Conservation (phyloP, 106 monocot species). For the Allium cepa region DNA sequence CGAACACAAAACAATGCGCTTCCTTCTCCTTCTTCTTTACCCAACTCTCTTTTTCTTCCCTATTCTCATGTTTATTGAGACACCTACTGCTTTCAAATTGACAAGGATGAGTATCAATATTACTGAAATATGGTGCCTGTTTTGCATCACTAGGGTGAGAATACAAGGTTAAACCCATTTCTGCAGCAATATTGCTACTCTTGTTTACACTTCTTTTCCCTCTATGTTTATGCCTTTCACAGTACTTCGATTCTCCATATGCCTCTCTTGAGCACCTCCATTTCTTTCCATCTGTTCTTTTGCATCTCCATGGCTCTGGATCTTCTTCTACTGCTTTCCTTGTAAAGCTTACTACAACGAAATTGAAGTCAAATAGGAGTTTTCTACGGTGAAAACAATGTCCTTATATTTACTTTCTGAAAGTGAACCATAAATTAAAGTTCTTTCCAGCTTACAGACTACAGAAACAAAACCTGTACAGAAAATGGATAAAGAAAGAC, state of each 20-base stretch:
- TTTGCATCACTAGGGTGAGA: too few relatives aligned
- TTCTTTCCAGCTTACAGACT: too few relatives aligned
- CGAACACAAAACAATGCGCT: constrained; percentile 3
- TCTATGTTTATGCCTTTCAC: constrained; percentile 91
- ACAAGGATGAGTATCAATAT: too few relatives aligned
- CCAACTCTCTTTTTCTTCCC: too few relatives aligned
- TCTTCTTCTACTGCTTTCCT: constrained; percentile 24
- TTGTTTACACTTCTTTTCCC: constrained; percentile 93
- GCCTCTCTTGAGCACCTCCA: constrained; percentile 46
- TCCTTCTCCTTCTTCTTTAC: neutral
- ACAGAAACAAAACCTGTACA: too few relatives aligned
- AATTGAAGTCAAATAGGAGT: neutral
- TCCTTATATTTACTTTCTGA: too few relatives aligned
- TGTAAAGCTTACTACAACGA: neutral
- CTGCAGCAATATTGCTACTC: constrained; percentile 20
- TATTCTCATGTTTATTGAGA: too few relatives aligned
- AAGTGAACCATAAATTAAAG: neutral
- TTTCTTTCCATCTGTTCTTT: constrained; percentile 47
- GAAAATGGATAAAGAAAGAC: neutral
- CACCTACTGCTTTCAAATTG: too few relatives aligned
- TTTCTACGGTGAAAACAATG: too few relatives aligned
- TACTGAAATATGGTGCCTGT: too few relatives aligned
- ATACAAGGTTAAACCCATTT: too few relatives aligned
- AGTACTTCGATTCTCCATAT: constrained; percentile 82
- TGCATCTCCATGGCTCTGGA: constrained; percentile 41